phyloP scores from a whole-genome alignment of 768 basidiomycete genomes.

The Tylopilus felleus region DNA sequence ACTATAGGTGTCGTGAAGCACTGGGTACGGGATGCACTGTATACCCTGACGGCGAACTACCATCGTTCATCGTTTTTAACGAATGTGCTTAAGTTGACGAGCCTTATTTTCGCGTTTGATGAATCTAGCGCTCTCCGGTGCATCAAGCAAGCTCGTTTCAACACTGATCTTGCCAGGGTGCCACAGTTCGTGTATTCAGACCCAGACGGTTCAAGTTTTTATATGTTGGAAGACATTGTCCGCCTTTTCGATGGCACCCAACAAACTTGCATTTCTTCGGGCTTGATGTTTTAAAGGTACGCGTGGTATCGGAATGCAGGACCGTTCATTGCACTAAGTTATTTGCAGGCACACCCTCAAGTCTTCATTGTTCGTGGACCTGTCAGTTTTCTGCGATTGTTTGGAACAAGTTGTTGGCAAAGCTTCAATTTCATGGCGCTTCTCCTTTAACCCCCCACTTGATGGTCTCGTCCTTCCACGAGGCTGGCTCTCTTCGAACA shows the following conservation, averaged over 20 bases:
- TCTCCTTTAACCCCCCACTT: slow-evolving; percentile 19
- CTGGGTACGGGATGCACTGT: slow-evolving; percentile 50
- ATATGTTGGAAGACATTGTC: slow-evolving; percentile 35
- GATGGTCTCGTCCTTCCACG: slow-evolving; percentile 52
- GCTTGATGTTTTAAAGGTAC: slow-evolving; percentile 40
- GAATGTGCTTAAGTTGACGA: slow-evolving; percentile 33
- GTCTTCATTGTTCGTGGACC: slow-evolving; percentile 37
- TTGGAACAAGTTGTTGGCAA: slow-evolving; percentile 47
- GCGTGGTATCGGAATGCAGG: slow-evolving; percentile 1
- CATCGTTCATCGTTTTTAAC: slow-evolving; percentile 30
- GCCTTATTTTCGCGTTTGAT: slow-evolving; percentile 41
- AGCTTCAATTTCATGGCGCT: slow-evolving; percentile 36
- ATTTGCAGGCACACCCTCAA: slow-evolving; percentile 43
- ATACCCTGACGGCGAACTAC: slow-evolving; percentile 14
- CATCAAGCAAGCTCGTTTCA: slow-evolving; percentile 33
- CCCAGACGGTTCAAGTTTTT: no score
- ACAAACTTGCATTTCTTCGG: slow-evolving; percentile 29
- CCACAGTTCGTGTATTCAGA: slow-evolving; percentile 13
- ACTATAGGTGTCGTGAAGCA: slow-evolving; percentile 38
- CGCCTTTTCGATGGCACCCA: slow-evolving; percentile 27
- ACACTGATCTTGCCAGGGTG: slow-evolving; percentile 4
- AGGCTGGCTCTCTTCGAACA: slow-evolving; percentile 42
- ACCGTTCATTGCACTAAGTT: slow-evolving; percentile 24
- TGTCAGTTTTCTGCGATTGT: slow-evolving; percentile 48
- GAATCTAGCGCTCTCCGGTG: slow-evolving; percentile 30